A percentile compares a stretch with the other conserved stretches of the same genome.
These are phyloP conservation scores for Yamadazyma laniorum DNA, from an alignment of 805 yeast species.

Conservation along the genomic window DNA sequence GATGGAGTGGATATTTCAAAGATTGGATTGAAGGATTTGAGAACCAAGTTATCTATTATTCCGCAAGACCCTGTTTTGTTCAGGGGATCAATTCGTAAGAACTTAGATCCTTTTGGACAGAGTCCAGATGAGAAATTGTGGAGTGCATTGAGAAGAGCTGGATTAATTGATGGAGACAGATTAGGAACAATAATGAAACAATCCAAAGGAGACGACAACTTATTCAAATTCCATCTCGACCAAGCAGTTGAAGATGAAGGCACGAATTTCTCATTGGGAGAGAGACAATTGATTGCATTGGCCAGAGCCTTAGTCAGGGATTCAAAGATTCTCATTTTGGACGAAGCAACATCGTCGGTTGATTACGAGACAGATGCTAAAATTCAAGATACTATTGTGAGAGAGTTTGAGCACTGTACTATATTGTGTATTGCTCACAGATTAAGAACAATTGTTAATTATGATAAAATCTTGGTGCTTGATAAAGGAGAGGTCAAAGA, in stretches of 20 bases:
- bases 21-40: conserved; percentile 52
- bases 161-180: conserved; percentile 43
- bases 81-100: conserved; percentile 55
- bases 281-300: conserved; percentile 73
- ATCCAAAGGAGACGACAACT: conserved; percentile 16
- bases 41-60: conserved; percentile 62
- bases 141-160: conserved; percentile 59
- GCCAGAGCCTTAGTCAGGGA: conserved; percentile 81
- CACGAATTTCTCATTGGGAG: conserved; percentile 70
- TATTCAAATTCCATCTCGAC: conserved; percentile 44
- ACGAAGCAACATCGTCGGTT: conserved; percentile 79
- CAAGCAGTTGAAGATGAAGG: conserved; percentile 65
- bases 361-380: conserved; percentile 85
- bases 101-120: conserved; percentile 61
- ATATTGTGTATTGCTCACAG: conserved; percentile 88
- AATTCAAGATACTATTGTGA: conserved; percentile 71
- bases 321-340: conserved; percentile 74
- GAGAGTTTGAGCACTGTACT: conserved; percentile 69
- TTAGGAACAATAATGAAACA: conserved; percentile 30
- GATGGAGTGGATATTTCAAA: conserved; percentile 57
- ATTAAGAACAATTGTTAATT: conserved; percentile 67
- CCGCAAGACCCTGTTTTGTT: conserved; percentile 74
- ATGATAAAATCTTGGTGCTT: conserved; percentile 76
- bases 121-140: conserved; percentile 52
- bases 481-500: conserved; percentile 78